Evolutionary conservation across 2,329 filamentous ascomycete genomes (phyloP), one percentile per base, ranked within the genome.

Genomic region (Diaporthe helianthi): DNA sequence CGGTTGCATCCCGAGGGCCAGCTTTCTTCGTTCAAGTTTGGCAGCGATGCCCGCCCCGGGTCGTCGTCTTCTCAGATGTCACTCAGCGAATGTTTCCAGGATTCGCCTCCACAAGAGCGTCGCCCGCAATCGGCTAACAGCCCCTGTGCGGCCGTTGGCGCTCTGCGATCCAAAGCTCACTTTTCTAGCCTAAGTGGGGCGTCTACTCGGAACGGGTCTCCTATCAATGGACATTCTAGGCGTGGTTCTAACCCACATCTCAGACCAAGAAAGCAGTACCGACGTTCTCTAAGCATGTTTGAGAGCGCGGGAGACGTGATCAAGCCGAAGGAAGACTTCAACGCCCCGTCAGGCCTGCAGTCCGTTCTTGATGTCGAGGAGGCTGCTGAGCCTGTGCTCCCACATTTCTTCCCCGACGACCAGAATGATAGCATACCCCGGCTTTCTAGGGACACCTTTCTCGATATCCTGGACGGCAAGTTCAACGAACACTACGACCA

Each of bases 211-310:
- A 92, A 88, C 80, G 93, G 91, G 47, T 97, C 94, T 17, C 94
- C 94, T 41, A 86, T 92, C 71, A 86, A 85, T 70, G 85, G 83
- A 70, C 91, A 95, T 74, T 82, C 90, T 68, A 90, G 94, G 72
- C 93, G 94, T 73, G 86, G 83, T 71, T 91, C 87, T 60, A 94
- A 90, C 79, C 92, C 87, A 68, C 88, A 92, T 73, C 83, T 89
- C 75, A 89, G 93, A 71, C 92, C 92, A 53, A 89, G 94, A 73
- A 97, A 97, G 77, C 93, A 96, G 79, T 95, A 95, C 77, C 90
- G 96, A 71, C 90, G 96, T 73, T 97, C 95, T 29, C 83, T 98
- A 77, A 98, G 96, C 86, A 99, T 99, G 96, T 99, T 97, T 81
- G 95, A 98, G 82, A 90, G 92, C 78, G 92, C 94, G 4, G 92